A percentile compares a stretch with the other conserved stretches of the same genome.
Conservation (phyloP, 2,329 filamentous ascomycete species). For the Graphiopsis chlorocephala region DNA sequence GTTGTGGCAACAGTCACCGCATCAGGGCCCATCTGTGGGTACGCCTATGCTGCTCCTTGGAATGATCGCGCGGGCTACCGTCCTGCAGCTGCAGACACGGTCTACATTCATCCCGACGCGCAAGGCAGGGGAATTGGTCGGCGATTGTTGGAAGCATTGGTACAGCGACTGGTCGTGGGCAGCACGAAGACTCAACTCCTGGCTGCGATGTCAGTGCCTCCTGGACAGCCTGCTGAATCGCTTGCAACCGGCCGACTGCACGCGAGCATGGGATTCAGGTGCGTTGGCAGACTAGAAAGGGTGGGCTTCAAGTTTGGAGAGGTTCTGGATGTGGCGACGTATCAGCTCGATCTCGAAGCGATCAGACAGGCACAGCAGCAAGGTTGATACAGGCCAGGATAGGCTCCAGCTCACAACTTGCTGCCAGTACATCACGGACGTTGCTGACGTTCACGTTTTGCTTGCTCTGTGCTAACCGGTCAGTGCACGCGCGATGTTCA, state of each 20-base stretch:
- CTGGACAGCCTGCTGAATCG: slow-evolving; percentile 17
- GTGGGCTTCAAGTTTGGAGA: slow-evolving; percentile 24
- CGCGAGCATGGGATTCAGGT: slow-evolving; percentile 19
- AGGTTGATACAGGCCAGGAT: neutral
- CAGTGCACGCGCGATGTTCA: neutral
- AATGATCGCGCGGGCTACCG: slow-evolving; percentile 21
- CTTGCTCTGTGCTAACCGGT: neutral
- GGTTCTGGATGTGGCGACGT: slow-evolving; percentile 21
- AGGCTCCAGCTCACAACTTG: neutral
- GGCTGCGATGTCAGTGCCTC: slow-evolving; percentile 21
- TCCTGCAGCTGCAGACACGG: slow-evolving; percentile 19
- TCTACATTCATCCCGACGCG: slow-evolving; percentile 22
- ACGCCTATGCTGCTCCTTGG: slow-evolving; percentile 22
- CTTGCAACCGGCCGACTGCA: slow-evolving; percentile 21
- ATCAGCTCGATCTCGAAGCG: slow-evolving; percentile 20
- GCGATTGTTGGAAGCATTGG: slow-evolving; percentile 17
- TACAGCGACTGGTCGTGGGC: slow-evolving; percentile 12
- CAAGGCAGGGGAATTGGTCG: slow-evolving; percentile 19
- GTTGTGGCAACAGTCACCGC: slow-evolving; percentile 18
- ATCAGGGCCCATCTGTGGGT: slow-evolving; percentile 15
- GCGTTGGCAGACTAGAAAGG: slow-evolving; percentile 19
- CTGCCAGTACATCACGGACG: neutral
- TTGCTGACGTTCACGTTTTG: neutral
- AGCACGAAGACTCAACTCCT: slow-evolving; percentile 20
- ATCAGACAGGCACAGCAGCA: slow-evolving; percentile 12